phyloP scores from a whole-genome alignment of 2,329 filamentous ascomycete species.

The Botrytis squamosa region DNA sequence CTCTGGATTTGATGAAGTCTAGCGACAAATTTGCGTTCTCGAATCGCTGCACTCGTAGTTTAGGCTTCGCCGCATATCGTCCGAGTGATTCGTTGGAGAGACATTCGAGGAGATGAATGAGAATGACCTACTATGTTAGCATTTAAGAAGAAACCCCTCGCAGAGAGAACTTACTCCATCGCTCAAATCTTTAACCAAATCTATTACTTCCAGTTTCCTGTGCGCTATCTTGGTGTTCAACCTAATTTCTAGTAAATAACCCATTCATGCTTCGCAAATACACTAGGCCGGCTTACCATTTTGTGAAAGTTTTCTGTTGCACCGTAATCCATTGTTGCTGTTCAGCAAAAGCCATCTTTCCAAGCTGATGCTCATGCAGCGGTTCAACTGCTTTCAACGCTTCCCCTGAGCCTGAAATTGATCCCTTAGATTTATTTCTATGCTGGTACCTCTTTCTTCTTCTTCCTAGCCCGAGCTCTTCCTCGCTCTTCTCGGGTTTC shows the following conservation, averaged over 20 bases:
- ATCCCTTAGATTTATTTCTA: constrained; percentile 19
- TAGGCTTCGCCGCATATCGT: constrained; percentile 93
- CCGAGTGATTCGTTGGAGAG: constrained; percentile 92
- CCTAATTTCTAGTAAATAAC: constrained; percentile 50
- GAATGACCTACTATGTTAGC: constrained; percentile 64
- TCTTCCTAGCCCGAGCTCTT: constrained; percentile 13
- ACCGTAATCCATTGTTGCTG: constrained; percentile 72
- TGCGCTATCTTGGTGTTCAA: constrained; percentile 91
- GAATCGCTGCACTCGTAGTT: constrained; percentile 92
- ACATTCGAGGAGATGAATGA: constrained; percentile 96
- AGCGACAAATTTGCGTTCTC: constrained; percentile 97
- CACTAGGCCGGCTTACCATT: constrained; percentile 62
- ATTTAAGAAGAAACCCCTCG: constrained; percentile 26
- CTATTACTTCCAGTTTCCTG: constrained; percentile 76
- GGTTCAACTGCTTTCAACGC: constrained; percentile 36
- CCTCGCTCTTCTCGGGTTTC: neutral
- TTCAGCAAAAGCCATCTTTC: constrained; percentile 63
- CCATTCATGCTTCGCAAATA: constrained; percentile 16
- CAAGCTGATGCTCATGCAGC: constrained; percentile 37
- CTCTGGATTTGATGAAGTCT: constrained; percentile 84
- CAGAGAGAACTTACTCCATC: constrained; percentile 72
- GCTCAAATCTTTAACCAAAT: constrained; percentile 84
- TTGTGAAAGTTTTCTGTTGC: constrained; percentile 98
- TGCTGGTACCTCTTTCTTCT: constrained; percentile 19
- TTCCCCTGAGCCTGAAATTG: constrained; percentile 24